A percentile compares a stretch with the other conserved stretches of the same genome.
These are phyloP conservation scores for Aspergillus steynii DNA, from an alignment of 495 filamentous ascomycete species.

Conservation along the genomic window DNA sequence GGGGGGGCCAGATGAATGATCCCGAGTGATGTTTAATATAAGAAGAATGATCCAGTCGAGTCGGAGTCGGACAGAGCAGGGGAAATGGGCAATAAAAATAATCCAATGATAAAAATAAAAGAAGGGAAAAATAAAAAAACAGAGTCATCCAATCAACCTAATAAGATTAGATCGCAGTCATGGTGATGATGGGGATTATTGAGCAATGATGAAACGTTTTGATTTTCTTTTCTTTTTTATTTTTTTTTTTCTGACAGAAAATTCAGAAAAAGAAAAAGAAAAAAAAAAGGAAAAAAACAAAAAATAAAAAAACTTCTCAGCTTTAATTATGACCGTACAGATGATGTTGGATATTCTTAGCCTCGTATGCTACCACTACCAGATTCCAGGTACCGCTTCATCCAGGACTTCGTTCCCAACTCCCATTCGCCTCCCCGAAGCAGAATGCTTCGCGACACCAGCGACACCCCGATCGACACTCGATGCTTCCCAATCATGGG, in stretches of 20 bases:
- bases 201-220: background rate
- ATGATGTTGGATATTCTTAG: background rate
- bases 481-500: background rate
- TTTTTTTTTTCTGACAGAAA: slow-evolving; percentile 4
- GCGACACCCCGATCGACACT: slow-evolving; percentile 3
- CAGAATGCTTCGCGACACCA: slow-evolving; percentile 9
- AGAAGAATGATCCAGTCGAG: no score
- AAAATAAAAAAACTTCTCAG: background rate
- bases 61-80: no score
- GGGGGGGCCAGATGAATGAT: background rate
- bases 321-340: no score
- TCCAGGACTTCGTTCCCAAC: no score
- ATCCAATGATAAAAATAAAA: background rate
- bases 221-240: background rate
- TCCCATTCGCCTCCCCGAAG: background rate
- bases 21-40: no score
- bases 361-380: background rate
- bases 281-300: background rate
- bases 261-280: background rate
- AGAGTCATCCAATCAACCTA: background rate
- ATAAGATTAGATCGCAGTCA: slow-evolving; percentile 2
- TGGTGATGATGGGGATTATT: no score
- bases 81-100: no score
- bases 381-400: no score
- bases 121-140: background rate